Evolutionary conservation across 345 rosid species (phyloP).

Genomic region (Reutealis trisperma): DNA sequence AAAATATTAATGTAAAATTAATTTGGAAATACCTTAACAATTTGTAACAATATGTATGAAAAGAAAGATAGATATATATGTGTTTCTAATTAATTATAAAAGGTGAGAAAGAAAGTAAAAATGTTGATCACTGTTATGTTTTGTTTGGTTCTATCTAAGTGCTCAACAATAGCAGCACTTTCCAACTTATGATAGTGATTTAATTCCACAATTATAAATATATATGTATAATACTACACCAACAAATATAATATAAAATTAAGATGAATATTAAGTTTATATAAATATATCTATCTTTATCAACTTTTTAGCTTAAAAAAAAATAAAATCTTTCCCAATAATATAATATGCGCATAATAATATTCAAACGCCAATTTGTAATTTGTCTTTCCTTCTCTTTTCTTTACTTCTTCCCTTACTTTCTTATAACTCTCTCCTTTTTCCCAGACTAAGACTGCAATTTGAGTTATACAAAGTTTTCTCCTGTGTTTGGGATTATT

Average conservation of each 20-base stretch:
- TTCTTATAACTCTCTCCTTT: slow-evolving; percentile 10
- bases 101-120: background rate
- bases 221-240: too few relatives aligned
- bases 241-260: background rate
- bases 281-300: slow-evolving; percentile 31
- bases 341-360: background rate
- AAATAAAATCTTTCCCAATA: too few relatives aligned
- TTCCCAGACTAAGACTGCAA: slow-evolving; percentile 36
- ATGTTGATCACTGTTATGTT: background rate
- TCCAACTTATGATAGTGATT: slow-evolving; percentile 18
- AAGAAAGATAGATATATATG: too few relatives aligned
- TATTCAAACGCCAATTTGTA: slow-evolving; percentile 21
- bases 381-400: slow-evolving; percentile 33
- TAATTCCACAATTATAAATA: background rate
- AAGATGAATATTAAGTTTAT: background rate
- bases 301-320: too few relatives aligned
- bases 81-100: background rate
- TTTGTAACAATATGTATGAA: too few relatives aligned
- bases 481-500: slow-evolving; percentile 24
- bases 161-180: slow-evolving; percentile 20
- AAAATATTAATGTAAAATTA: too few relatives aligned
- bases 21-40: too few relatives aligned
- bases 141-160: slow-evolving; percentile 4
- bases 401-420: too few relatives aligned
- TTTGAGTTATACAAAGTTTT: slow-evolving; percentile 21